phyloP scores from a whole-genome alignment of 495 filamentous ascomycete species.

The Penicillium riverlandense region DNA sequence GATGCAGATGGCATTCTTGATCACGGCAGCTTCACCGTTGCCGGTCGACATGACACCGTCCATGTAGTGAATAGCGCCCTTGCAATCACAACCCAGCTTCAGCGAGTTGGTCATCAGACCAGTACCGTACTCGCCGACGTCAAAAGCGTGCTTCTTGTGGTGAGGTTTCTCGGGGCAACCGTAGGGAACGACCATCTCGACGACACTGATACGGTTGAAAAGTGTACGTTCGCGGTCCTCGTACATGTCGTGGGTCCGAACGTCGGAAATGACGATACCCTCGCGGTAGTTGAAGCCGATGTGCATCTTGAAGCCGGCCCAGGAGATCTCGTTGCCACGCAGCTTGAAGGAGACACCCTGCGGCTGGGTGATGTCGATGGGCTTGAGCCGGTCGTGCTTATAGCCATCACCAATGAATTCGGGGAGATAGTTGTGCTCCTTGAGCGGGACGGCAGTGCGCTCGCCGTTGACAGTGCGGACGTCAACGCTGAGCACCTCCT shows the following conservation, averaged over 20 bases:
- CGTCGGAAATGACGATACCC: slow-evolving; percentile 61
- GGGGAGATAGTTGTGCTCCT: slow-evolving; percentile 49
- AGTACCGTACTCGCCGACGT: slow-evolving; percentile 68
- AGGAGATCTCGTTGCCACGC: slow-evolving; percentile 29
- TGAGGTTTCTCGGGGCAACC: slow-evolving; percentile 65
- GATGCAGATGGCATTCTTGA: slow-evolving; percentile 71
- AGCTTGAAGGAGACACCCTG: slow-evolving; percentile 35
- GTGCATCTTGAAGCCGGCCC: slow-evolving; percentile 36
- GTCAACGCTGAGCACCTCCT: slow-evolving; percentile 89
- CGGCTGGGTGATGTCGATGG: slow-evolving; percentile 33
- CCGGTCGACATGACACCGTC: slow-evolving; percentile 45
- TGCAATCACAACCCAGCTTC: slow-evolving; percentile 60
- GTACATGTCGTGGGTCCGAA: slow-evolving; percentile 44
- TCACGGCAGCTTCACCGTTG: slow-evolving; percentile 50
- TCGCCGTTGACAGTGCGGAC: slow-evolving; percentile 74
- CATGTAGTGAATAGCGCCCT: slow-evolving; percentile 73
- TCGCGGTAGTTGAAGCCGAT: slow-evolving; percentile 70
- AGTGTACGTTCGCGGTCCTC: slow-evolving; percentile 49
- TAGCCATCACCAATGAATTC: slow-evolving; percentile 28
- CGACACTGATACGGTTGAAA: slow-evolving; percentile 61
- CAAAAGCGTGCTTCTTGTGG: slow-evolving; percentile 73
- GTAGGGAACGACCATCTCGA: slow-evolving; percentile 77
- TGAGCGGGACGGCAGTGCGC: slow-evolving; percentile 44
- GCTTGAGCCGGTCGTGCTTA: slow-evolving; percentile 30
- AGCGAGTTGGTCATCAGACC: slow-evolving; percentile 73